Evolutionary conservation across 75 land plant species (phyloP).

Genomic region (Isoetes taiwanensis): DNA sequence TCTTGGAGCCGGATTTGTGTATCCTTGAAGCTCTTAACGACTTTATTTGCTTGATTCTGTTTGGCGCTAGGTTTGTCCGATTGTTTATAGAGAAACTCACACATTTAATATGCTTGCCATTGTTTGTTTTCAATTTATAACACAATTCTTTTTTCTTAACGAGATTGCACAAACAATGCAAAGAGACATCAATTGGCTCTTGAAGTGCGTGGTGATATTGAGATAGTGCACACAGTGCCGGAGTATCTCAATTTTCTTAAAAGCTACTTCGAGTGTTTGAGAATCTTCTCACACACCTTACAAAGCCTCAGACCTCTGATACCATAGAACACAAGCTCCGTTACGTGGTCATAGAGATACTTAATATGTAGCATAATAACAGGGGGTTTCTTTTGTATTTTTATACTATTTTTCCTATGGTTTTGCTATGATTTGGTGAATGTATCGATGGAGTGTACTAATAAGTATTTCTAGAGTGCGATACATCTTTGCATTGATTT

Average conservation of each 20-base stretch:
- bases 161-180: slow-evolving; percentile 43
- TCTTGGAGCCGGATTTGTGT: slow-evolving; percentile 77
- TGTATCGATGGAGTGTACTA: too few relatives aligned
- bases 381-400: too few relatives aligned
- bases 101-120: not conserved
- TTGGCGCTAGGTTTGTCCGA: not conserved
- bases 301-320: slow-evolving; percentile 70
- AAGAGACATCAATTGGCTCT: slow-evolving; percentile 65
- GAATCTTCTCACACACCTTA: slow-evolving; percentile 69
- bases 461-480: too few relatives aligned
- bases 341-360: slow-evolving; percentile 78
- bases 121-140: not conserved
- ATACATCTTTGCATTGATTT: too few relatives aligned
- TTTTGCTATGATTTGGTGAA: too few relatives aligned
- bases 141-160: not conserved
- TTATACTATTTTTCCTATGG: too few relatives aligned
- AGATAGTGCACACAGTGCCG: slow-evolving; percentile 88
- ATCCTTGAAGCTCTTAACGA: slow-evolving; percentile 1
- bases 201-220: slow-evolving; percentile 88
- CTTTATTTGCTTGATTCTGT: not conserved
- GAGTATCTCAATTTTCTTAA: slow-evolving; percentile 92
- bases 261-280: slow-evolving; percentile 86
- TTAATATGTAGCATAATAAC: slow-evolving; percentile 83
- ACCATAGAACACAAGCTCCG: slow-evolving; percentile 84
- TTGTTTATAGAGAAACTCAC: not conserved